Conservation (phyloP, 2,329 filamentous ascomycete species). For the Acephala macrosclerotiorum region DNA sequence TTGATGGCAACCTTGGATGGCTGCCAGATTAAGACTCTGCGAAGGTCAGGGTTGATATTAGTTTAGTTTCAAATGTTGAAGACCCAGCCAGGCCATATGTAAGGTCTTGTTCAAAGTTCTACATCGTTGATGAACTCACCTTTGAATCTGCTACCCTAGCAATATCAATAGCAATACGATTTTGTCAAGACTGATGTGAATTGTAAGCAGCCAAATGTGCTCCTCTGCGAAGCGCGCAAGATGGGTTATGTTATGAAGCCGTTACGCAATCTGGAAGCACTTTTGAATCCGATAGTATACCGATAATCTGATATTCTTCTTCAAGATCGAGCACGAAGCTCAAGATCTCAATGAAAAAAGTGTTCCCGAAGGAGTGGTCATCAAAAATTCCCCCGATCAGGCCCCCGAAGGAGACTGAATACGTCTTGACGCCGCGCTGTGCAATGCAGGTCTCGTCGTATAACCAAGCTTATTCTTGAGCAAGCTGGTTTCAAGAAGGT, state of each 20-base stretch:
- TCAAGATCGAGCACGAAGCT: slow-evolving; percentile 27
- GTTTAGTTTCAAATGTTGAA: not conserved
- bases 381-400: slow-evolving; percentile 59
- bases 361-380: slow-evolving; percentile 40
- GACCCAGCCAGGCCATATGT: not conserved
- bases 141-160: too few species aligned
- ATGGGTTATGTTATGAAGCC: too few species aligned
- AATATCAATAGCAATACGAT: too few species aligned
- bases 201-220: not conserved
- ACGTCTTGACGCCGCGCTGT: slow-evolving; percentile 58
- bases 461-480: slow-evolving; percentile 41
- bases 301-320: too few species aligned
- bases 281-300: too few species aligned
- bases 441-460: slow-evolving; percentile 60
- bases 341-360: slow-evolving; percentile 37
- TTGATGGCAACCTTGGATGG: not conserved
- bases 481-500: slow-evolving; percentile 44
- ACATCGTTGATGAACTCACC: too few species aligned
- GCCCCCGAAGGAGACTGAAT: slow-evolving; percentile 49
- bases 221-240: not conserved
- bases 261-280: too few species aligned
- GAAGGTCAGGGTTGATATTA: not conserved
- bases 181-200: not conserved
- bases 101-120: too few species aligned
- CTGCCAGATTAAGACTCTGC: not conserved